Conservation (phyloP, 495 filamentous ascomycete genomes). For the Chaetomium fimeti region DNA sequence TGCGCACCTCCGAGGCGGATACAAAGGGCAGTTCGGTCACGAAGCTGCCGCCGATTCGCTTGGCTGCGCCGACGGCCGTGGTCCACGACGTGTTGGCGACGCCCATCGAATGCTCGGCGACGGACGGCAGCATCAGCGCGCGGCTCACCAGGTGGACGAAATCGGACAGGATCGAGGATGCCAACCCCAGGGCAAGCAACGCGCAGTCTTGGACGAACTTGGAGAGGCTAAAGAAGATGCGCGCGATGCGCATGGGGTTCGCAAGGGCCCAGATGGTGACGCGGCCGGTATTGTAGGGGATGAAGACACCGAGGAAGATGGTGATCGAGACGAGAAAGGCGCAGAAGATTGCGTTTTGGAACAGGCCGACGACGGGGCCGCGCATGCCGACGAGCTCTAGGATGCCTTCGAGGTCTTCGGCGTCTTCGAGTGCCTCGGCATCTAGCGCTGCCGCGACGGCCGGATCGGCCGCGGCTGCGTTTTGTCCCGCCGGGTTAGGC, state of each 20-base stretch:
- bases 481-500: conserved; percentile 27
- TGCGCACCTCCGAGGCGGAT: conserved; percentile 44
- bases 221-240: conserved; percentile 64
- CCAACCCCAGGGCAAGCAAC: conserved; percentile 42
- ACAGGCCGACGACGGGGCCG: conserved; percentile 80
- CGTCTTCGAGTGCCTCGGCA: conserved; percentile 66
- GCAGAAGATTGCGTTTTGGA: conserved; percentile 94
- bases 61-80: conserved; percentile 32
- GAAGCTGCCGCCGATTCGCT: conserved; percentile 42
- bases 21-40: conserved; percentile 41
- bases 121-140: conserved; percentile 25
- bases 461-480: conserved; percentile 41
- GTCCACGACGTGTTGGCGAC: conserved; percentile 24
- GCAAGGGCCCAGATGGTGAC: conserved; percentile 74
- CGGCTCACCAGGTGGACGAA: conserved; percentile 18
- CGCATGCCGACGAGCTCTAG: conserved; percentile 96
- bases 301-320: conserved; percentile 77
- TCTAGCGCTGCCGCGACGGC: conserved; percentile 46
- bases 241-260: conserved; percentile 73
- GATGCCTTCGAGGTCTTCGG: conserved; percentile 96
- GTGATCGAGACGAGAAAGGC: conserved; percentile 84
- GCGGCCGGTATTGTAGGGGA: conserved; percentile 89
- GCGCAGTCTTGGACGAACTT: conserved; percentile 60
- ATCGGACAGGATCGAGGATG: conserved; percentile 26
- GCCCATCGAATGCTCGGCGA: conserved; percentile 17